Base-by-base conservation (phyloP, 208 protist genomes). In the Acanthamoeba royreba region DNA sequence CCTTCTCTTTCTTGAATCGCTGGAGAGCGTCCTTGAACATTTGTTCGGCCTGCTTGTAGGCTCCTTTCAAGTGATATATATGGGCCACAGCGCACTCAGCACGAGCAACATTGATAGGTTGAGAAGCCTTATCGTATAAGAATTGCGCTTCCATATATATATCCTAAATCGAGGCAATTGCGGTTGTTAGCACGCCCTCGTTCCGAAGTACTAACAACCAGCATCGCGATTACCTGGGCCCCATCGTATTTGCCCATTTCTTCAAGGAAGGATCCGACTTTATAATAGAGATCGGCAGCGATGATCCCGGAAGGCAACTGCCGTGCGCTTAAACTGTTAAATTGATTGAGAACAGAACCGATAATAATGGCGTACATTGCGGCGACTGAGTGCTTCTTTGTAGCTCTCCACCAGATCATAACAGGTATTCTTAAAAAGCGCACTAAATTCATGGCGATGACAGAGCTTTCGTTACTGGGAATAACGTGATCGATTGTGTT, bases 1-100 rank as follows among this genome's bases (percentile, higher is more conserved):
- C 95, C 45, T 91, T 92, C 63, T 96, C 95, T 61, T 95, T 94
- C 13, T 93, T 94, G 22, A 93, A 95, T 9, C 93, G 77, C 17
- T 93, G 15, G 8, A 95, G 58, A 13, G 92, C 85, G 17, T 81
- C 40, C 45, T 66, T 66, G 40, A 96, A 93, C 46, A 93, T 81
- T 0, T 38, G 11, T 43, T 95, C 92, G 1, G 92, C 89, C 61
- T 92, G 40, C 15, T 92, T 90, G 38, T 88, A 88, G 17, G 58
- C 9, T 0, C 40, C 33, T 35, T 83, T 94, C 8, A 69, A 55
- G 47, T 92, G 46, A 13, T 92, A 95, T 31, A 96, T 58, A 42
- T 74, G 89, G 40, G 93, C 95, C 49, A 96, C 77, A 4, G 90
- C 22, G 55, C 93, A 47, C 40, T 96, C 92, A 13, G 93, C 95